Evolutionary conservation across 768 basidiomycete species (phyloP).

Genomic region (Naganishia onofrii): DNA sequence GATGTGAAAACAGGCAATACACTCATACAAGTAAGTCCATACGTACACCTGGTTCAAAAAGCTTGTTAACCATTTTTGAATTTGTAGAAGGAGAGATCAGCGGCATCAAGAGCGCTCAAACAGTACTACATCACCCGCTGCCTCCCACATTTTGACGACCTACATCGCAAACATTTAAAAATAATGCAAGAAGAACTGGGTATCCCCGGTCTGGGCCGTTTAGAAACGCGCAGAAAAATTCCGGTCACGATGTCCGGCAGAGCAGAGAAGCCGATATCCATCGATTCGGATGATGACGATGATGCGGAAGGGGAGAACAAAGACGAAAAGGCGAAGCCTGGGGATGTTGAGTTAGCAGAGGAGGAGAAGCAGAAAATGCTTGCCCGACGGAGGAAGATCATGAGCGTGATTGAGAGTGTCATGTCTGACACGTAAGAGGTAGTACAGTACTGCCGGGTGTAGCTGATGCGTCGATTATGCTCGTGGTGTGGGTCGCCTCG

Average conservation of each 20-base stretch:
- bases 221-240: conserved; percentile 4
- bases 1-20: neutral
- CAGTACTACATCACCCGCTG: conserved; percentile 19
- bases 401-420: conserved; percentile 21
- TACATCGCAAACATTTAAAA: conserved; percentile 10
- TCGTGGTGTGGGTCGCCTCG: no score
- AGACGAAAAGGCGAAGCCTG: no score
- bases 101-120: neutral
- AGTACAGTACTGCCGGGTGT: no score
- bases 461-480: neutral
- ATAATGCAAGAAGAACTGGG: conserved; percentile 25
- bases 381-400: conserved; percentile 14
- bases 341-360: neutral
- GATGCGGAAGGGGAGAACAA: neutral
- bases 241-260: neutral
- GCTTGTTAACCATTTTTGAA: neutral
- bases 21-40: neutral
- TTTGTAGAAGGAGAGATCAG: conserved; percentile 8
- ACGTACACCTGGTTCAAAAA: neutral
- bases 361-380: conserved; percentile 11
- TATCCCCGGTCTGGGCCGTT: conserved; percentile 4
- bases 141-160: conserved; percentile 17
- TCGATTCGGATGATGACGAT: conserved; percentile 14
- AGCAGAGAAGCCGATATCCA: conserved; percentile 3
- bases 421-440: conserved; percentile 3